Evolutionary conservation across 106 monocot species (phyloP), one percentile per base, ranked within the genome.

Genomic region (Vanilla planifolia): DNA sequence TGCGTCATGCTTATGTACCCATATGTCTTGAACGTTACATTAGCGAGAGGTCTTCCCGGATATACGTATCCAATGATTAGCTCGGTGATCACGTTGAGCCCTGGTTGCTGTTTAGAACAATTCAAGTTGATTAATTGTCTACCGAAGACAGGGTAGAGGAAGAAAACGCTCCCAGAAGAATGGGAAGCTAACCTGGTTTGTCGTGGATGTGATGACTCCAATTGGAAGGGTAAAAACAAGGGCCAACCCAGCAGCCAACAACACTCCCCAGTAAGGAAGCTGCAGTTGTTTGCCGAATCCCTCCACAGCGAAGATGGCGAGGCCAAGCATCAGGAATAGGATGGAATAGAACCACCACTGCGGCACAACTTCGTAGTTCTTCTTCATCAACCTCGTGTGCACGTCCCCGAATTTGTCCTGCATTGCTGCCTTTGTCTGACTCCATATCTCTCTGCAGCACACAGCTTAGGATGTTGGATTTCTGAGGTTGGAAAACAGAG

Each of bases 341-440:
- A 83, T 69, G 8, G 48, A n/a, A 14, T 70, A 48, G 59, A 75
- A 83, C 78, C 83, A 83, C 78, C 78, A 83, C 41, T 74, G 57
- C 3, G 82, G 82, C 30, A 83, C 66, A 1, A 26, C 5, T n/a
- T 60, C 63, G 59, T 83, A 83, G 58, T 83, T 83, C 32, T 71
- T 67, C 77, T 73, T 82, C 82, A 83, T 83, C 26, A 83, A 4
- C 41, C 73, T 69, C 0, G 78, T 63, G 58, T 83, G 82, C 4
- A 83, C 50, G 34, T 83, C 82, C 1, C 53, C 73, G n/a, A 35
- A 22, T 33, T 67, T 25, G 37, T 50, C 33, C 10, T 36, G 45
- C 33, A 63, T 40, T 47, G 78, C 43, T 26, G 55, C 58, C 48
- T 44, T 71, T 6, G 60, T 51, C 25, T 75, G 83, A 25, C 37